A percentile compares a stretch with the other conserved stretches of the same genome.
phyloP scores from a whole-genome alignment of 163 green algal species.

The Scenedesmus sp. region DNA sequence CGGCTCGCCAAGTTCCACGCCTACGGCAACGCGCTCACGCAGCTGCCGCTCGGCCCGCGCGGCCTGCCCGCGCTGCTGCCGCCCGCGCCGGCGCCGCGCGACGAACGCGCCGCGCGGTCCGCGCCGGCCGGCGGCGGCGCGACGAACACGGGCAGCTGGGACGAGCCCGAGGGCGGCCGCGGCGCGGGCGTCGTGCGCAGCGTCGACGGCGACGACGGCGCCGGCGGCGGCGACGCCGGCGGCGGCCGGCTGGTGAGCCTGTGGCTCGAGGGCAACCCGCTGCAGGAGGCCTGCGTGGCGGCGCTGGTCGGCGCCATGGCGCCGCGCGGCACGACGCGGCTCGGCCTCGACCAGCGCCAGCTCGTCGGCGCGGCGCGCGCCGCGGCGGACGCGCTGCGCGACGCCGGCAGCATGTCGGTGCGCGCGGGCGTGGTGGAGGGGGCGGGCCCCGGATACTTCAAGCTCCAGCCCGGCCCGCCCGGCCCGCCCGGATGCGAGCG shows the following conservation, averaged over 20 bases:
- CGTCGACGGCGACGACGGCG: conserved; percentile 13
- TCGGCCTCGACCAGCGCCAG: conserved; percentile 70
- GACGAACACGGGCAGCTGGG: not conserved
- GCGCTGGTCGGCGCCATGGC: conserved; percentile 39
- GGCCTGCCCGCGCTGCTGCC: conserved; percentile 26
- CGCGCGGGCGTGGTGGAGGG: conserved; percentile 22
- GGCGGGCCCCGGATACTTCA: conserved; percentile 81
- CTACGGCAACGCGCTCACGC: conserved; percentile 70
- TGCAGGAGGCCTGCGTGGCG: conserved; percentile 38
- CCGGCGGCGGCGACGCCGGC: not conserved
- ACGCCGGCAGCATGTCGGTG: not conserved
- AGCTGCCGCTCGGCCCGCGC: conserved; percentile 48
- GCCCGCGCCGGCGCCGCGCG: not conserved
- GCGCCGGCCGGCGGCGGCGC: not conserved
- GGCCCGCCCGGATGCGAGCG: conserved; percentile 1
- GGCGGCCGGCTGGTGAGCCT: conserved; percentile 22
- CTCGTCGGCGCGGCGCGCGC: conserved; percentile 7
- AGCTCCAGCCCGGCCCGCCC: conserved; percentile 64
- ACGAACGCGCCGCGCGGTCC: not conserved
- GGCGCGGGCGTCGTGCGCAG: conserved; percentile 56
- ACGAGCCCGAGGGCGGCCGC: conserved; percentile 10
- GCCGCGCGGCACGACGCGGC: conserved; percentile 3
- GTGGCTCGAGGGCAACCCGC: conserved; percentile 84
- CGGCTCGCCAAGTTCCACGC: conserved; percentile 68
- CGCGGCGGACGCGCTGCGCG: not conserved